These are phyloP conservation scores for Clavulina sp. DNA, from an alignment of 768 basidiomycete species.

Conservation along the genomic window DNA sequence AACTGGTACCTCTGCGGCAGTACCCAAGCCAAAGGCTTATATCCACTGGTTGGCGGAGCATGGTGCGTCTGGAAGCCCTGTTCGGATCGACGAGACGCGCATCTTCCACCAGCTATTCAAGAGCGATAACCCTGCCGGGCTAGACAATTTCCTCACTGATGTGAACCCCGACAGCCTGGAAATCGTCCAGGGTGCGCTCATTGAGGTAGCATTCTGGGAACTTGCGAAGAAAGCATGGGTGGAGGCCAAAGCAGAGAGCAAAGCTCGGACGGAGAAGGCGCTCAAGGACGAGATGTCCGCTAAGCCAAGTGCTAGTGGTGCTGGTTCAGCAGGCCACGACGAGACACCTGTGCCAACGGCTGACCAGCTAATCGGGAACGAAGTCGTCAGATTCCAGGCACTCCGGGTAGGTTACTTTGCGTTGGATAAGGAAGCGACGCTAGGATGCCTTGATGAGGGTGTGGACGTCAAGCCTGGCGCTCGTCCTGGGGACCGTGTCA, in stretches of 20 bases:
- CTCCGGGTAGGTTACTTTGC: slow-evolving; percentile 90
- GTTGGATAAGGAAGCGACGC: slow-evolving; percentile 67
- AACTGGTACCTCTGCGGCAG: slow-evolving; percentile 24
- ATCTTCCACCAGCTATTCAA: slow-evolving; percentile 90
- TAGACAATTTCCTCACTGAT: slow-evolving; percentile 66
- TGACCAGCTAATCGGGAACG: slow-evolving; percentile 72
- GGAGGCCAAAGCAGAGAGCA: slow-evolving; percentile 39
- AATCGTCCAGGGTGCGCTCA: slow-evolving; percentile 58
- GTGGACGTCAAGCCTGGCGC: slow-evolving; percentile 25
- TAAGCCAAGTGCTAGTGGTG: slow-evolving; percentile 16
- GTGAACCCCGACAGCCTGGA: slow-evolving; percentile 70
- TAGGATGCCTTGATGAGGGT: slow-evolving; percentile 44
- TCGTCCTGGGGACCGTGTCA: slow-evolving; percentile 57
- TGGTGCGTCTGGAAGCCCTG: slow-evolving; percentile 56
- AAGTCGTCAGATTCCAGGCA: slow-evolving; percentile 92
- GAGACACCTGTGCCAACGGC: slow-evolving; percentile 56
- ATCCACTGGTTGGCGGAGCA: slow-evolving; percentile 97
- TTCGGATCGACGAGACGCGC: slow-evolving; percentile 73
- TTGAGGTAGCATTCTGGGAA: slow-evolving; percentile 80
- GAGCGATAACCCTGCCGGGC: slow-evolving; percentile 65
- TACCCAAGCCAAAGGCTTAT: slow-evolving; percentile 72
- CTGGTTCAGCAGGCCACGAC: slow-evolving; percentile 20
- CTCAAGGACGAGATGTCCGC: slow-evolving; percentile 26
- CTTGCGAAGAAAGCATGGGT: slow-evolving; percentile 50
- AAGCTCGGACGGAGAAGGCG: slow-evolving; percentile 43